Base-by-base conservation (phyloP, 139 green algal species). In the Coelastrella sp. region DNA sequence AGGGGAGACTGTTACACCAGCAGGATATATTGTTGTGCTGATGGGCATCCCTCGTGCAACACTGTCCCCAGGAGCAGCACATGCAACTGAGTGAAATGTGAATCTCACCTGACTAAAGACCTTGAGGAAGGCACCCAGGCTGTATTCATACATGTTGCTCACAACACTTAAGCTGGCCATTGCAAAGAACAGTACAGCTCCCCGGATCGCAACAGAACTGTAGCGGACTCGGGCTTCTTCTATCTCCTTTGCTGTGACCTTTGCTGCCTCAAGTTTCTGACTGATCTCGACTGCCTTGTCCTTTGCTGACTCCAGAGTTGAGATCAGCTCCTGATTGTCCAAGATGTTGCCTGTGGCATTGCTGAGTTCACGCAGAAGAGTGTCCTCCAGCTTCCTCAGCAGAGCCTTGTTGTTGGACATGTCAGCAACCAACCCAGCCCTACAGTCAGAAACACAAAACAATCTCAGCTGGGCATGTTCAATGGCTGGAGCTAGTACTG, bases 281-380 rank as follows among this genome's bases (percentile, higher is more conserved):
- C 92, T 91, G 79, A 97, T 96, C 63, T 97, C 96, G 59, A 96
- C 96, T 11, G 93, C 94, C 78, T 96, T 92, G 17, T 87, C 88
- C 92, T 97, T 97, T 87, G 91, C 97, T 78, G 94, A 94, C 85
- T 98, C 96, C 27, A 99, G 94, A 1, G 92, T 96, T 89, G 97
- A 94, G 85, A 99, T 98, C 6, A 99, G 96, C 72, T 94, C 97
- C 66, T 97, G 93, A 70, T 99, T 95, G 95, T 99, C 97, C 14
- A 96, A 97, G 87, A 99, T 95, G 92, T 99, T 96, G 63, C 97
- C 87, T 78, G 78, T 87, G 7, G 97, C 97, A 9, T 88, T 94
- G 88, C 94, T 95, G 84, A 99, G 95, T 94, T 98, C 97, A 84
- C 93, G 94, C 90, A 97, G 94, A 92, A 98, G 90, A 20, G 95